A percentile compares a stretch with the other conserved stretches of the same genome.
phyloP scores from a whole-genome alignment of 2,329 filamentous ascomycete species.

The Amauroascus niger region DNA sequence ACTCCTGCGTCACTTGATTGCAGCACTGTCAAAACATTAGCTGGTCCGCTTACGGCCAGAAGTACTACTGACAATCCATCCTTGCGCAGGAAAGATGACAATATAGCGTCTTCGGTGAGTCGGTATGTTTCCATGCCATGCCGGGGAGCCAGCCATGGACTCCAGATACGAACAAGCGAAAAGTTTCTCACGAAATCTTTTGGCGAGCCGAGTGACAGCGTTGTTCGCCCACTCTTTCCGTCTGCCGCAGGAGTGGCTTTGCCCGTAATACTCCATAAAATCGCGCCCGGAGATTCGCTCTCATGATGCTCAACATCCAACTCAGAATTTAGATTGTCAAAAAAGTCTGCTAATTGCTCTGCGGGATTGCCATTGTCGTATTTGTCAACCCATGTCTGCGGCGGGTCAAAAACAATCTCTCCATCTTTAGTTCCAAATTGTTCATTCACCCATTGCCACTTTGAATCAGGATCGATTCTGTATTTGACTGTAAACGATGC shows the following conservation, averaged over 20 bases:
- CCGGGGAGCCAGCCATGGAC: constrained; percentile 78
- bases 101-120: constrained; percentile 65
- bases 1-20: constrained; percentile 57
- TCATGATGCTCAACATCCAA: constrained; percentile 27
- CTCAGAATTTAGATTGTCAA: constrained; percentile 28
- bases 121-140: constrained; percentile 61
- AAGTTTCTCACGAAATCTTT: constrained; percentile 65
- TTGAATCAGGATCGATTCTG: constrained; percentile 27
- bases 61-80: constrained; percentile 68
- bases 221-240: constrained; percentile 41
- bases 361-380: constrained; percentile 13
- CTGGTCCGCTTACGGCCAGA: constrained; percentile 64
- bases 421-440: constrained; percentile 33
- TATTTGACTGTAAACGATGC: constrained; percentile 39
- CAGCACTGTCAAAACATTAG: constrained; percentile 61
- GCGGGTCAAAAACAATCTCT: constrained; percentile 33
- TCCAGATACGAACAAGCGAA: constrained; percentile 66
- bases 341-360: constrained; percentile 24
- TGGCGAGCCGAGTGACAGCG: constrained; percentile 53
- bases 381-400: constrained; percentile 12
- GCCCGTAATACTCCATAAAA: constrained; percentile 46
- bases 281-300: constrained; percentile 36
- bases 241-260: constrained; percentile 45
- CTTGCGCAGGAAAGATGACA: constrained; percentile 65
- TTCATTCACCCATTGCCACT: constrained; percentile 41